A percentile compares a stretch with the other conserved stretches of the same genome.
Evolutionary conservation across 2,329 filamentous ascomycete species (phyloP).

Genomic region (Fusarium sp.): DNA sequence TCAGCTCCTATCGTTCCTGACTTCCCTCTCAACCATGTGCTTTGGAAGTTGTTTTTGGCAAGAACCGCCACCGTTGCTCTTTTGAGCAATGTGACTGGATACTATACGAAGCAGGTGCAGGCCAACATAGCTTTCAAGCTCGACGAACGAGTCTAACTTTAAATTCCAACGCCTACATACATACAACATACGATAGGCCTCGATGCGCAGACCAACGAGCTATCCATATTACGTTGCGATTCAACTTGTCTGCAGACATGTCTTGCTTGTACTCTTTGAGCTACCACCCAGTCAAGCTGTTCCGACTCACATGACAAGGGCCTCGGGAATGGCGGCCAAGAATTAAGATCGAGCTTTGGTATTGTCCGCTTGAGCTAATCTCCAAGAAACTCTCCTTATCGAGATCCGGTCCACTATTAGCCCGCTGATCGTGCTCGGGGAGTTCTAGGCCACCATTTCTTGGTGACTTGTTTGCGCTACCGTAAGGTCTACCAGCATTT

Average conservation of each 20-base stretch:
- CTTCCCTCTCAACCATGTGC: neutral
- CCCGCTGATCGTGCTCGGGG: conserved; percentile 30
- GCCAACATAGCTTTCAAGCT: neutral
- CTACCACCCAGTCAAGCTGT: neutral
- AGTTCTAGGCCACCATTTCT: conserved; percentile 24
- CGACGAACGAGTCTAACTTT: neutral
- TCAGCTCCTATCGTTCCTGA: neutral
- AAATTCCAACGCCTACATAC: neutral
- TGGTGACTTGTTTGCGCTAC: neutral
- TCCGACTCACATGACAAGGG: conserved; percentile 22
- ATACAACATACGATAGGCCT: neutral
- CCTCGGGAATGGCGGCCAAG: conserved; percentile 29
- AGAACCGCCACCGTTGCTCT: neutral
- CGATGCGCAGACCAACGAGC: neutral
- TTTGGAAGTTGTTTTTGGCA: neutral
- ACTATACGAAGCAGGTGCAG: neutral
- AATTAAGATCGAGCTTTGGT: conserved; percentile 10
- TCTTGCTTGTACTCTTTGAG: neutral
- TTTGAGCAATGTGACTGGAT: neutral
- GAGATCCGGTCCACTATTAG: conserved; percentile 22
- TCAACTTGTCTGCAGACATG: neutral
- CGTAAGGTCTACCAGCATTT: neutral
- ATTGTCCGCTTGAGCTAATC: conserved; percentile 33
- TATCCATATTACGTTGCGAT: neutral
- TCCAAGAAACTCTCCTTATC: conserved; percentile 10